phyloP scores from a whole-genome alignment of 2,329 filamentous ascomycete genomes.

The Xylariaceae sp. region DNA sequence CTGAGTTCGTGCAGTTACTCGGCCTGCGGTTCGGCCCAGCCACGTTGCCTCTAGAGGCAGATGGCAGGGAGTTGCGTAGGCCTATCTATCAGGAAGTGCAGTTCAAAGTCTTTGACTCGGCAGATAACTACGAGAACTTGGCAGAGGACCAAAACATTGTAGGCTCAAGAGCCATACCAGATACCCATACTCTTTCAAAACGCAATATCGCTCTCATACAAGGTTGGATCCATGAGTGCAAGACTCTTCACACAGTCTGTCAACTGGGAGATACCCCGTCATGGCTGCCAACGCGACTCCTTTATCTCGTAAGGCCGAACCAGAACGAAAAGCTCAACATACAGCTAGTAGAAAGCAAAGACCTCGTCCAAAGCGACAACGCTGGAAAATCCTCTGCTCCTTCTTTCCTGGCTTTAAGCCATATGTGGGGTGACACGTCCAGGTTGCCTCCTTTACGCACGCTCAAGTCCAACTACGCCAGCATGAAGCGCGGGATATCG shows the following conservation, averaged over 20 bases:
- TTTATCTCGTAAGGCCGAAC: not conserved
- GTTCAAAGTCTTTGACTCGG: not conserved
- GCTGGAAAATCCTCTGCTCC: too few species aligned
- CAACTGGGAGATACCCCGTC: not conserved
- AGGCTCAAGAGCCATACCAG: not conserved
- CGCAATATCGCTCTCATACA: not conserved
- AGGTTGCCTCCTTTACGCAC: not conserved
- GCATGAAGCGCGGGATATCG: not conserved
- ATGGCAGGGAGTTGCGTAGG: not conserved
- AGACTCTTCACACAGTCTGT: not conserved
- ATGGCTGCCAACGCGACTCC: not conserved
- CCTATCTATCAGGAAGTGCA: not conserved
- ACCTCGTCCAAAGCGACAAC: not conserved
- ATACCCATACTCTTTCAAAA: not conserved
- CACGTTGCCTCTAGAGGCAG: not conserved
- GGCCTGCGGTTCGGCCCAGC: not conserved
- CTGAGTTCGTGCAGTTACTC: not conserved
- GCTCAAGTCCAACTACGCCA: not conserved
- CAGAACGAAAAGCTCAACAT: not conserved
- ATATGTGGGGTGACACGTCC: not conserved
- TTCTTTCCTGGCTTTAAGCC: not conserved
- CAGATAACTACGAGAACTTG: too few species aligned
- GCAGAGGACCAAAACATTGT: not conserved
- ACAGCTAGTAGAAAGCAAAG: not conserved
- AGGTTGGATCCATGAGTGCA: not conserved